A percentile compares a stretch with the other conserved stretches of the same genome.
These are phyloP conservation scores for Exophiala viscosa DNA, from an alignment of 2,329 filamentous ascomycete species.

Conservation along the genomic window DNA sequence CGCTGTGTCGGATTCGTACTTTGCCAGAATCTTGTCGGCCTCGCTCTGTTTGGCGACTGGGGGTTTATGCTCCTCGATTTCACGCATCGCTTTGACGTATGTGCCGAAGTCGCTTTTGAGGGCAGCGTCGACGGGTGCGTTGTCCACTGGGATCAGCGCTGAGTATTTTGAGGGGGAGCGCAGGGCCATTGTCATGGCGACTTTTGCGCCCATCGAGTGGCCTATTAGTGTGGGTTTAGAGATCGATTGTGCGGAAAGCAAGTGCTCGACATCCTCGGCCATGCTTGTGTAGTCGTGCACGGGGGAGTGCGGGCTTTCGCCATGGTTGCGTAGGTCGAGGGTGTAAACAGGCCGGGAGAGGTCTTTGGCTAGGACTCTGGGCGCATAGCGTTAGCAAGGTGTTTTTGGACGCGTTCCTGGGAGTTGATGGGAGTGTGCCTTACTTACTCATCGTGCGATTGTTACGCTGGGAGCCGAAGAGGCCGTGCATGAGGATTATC, in stretches of 20 bases:
- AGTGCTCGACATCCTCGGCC: constrained; percentile 76
- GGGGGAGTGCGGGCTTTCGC: constrained; percentile 74
- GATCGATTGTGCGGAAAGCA: constrained; percentile 68
- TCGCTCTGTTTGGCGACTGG: constrained; percentile 22
- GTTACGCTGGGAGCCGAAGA: constrained; percentile 86
- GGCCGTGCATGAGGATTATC: constrained; percentile 84
- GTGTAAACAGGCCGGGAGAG: constrained; percentile 77
- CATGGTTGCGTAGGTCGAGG: constrained; percentile 88
- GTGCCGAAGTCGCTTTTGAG: constrained; percentile 70
- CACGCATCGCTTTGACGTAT: constrained; percentile 81
- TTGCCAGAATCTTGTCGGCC: constrained; percentile 22
- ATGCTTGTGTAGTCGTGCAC: constrained; percentile 78
- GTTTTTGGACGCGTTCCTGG: background rate
- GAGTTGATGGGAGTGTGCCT: constrained; percentile 33
- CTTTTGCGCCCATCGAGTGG: constrained; percentile 96
- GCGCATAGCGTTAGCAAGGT: background rate
- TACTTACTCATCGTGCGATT: constrained; percentile 94
- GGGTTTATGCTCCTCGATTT: constrained; percentile 56
- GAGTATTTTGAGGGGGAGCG: constrained; percentile 63
- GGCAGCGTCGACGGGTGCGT: constrained; percentile 78
- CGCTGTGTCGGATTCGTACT: constrained; percentile 53
- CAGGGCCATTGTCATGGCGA: constrained; percentile 82
- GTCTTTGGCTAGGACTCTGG: constrained; percentile 74
- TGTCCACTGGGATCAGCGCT: constrained; percentile 80
- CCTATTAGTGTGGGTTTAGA: constrained; percentile 74